These are phyloP conservation scores for Amaranthus hypochondriacus DNA, from an alignment of 148 eudicot genomes.

Conservation along the genomic window DNA sequence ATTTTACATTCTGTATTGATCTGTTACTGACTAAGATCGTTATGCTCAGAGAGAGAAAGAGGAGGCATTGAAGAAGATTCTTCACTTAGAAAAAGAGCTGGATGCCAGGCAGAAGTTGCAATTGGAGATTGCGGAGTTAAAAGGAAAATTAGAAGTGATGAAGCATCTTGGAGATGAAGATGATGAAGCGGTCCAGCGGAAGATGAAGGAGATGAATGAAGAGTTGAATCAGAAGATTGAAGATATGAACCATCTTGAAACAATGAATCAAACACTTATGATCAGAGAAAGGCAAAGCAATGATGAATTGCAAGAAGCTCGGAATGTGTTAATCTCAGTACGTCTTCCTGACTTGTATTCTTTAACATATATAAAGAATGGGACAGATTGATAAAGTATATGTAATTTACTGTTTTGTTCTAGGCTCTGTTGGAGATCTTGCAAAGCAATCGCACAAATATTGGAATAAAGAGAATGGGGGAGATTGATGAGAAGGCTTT, in stretches of 20 bases:
- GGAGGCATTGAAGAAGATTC: conserved; percentile 60
- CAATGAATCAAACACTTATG: conserved; percentile 45
- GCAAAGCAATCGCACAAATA: conserved; percentile 36
- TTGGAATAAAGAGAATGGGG: conserved; percentile 86
- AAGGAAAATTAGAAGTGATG: conserved; percentile 80
- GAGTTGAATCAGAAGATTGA: conserved; percentile 56
- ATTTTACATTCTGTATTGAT: background rate
- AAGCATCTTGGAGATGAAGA: conserved; percentile 74
- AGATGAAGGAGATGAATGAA: conserved; percentile 62
- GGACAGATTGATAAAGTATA: background rate
- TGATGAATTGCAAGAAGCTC: conserved; percentile 81
- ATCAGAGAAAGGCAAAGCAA: conserved; percentile 72
- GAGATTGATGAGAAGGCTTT: conserved; percentile 75
- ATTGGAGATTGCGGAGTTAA: conserved; percentile 80
- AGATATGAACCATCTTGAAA: conserved; percentile 42
- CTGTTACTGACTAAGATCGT: conserved; percentile 17
- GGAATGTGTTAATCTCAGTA: conserved; percentile 64
- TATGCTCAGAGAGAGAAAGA: conserved; percentile 81
- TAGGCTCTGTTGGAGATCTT: conserved; percentile 54
- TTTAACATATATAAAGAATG: conserved; percentile 1
- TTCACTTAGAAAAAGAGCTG: conserved; percentile 60
- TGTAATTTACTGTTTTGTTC: conserved; percentile 7
- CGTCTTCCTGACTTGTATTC: conserved; percentile 8
- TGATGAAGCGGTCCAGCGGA: conserved; percentile 61
- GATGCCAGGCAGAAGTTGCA: conserved; percentile 75